Conservation (phyloP, 1,284 basidiomycete genomes). For the Melampsora abietis-canadensis region DNA sequence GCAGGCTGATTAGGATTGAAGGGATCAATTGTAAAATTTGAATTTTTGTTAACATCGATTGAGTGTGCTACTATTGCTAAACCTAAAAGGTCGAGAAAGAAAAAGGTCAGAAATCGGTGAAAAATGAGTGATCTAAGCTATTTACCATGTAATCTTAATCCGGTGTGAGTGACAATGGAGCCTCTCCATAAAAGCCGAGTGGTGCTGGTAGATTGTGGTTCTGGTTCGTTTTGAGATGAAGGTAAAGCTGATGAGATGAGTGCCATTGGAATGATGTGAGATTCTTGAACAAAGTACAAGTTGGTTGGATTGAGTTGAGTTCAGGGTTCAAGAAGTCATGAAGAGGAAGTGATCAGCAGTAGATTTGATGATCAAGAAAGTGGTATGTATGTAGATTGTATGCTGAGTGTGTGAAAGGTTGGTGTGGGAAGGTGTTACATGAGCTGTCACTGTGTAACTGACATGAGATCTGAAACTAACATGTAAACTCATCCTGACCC, state of each 20-base stretch:
- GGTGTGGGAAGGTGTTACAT: too few relatives aligned
- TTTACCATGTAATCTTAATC: constrained; percentile 30
- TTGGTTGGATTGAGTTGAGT: too few relatives aligned
- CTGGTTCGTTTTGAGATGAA: neutral
- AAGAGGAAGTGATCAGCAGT: neutral
- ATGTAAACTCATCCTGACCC: too few relatives aligned
- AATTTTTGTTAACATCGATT: constrained; percentile 13
- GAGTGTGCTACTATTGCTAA: constrained; percentile 40
- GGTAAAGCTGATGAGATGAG: constrained; percentile 7
- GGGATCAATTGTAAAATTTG: constrained; percentile 22
- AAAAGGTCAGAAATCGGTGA: neutral
- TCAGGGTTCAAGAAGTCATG: neutral
- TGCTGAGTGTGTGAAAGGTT: too few relatives aligned
- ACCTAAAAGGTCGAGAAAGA: neutral
- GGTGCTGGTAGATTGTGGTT: neutral
- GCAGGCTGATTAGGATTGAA: constrained; percentile 19
- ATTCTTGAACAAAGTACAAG: neutral
- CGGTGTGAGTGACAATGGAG: constrained; percentile 21
- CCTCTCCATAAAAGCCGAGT: constrained; percentile 37
- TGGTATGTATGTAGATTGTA: too few relatives aligned
- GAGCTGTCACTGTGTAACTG: too few relatives aligned
- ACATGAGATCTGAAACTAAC: too few relatives aligned
- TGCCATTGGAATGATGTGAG: neutral
- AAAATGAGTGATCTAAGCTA: neutral
- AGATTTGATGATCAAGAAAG: too few relatives aligned